A percentile compares a stretch with the other conserved stretches of the same genome.
phyloP scores from a whole-genome alignment of 495 filamentous ascomycete genomes.

The Hypoxylon lenormandii region DNA sequence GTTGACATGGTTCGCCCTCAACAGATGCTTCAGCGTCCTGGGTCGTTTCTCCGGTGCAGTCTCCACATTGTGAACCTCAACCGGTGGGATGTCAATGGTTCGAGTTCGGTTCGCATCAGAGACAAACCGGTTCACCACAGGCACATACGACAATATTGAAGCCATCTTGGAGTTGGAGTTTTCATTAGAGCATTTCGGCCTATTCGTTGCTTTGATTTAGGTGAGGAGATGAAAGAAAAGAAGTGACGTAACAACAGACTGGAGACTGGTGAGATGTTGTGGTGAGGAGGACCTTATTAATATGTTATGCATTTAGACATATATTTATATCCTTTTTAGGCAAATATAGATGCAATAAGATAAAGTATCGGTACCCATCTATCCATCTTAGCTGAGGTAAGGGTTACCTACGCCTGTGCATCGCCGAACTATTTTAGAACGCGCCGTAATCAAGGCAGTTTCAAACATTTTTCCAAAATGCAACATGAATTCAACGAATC shows the following conservation, averaged over 20 bases:
- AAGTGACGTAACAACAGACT: slow-evolving; percentile 23
- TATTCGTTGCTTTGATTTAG: slow-evolving; percentile 1
- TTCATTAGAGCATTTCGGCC: slow-evolving; percentile 21
- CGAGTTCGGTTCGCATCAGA: slow-evolving; percentile 37
- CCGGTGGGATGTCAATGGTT: slow-evolving; percentile 73
- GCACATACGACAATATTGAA: slow-evolving; percentile 63
- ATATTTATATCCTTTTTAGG: not conserved
- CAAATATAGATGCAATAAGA: not conserved
- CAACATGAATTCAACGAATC: slow-evolving; percentile 48
- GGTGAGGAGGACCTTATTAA: slow-evolving; percentile 9
- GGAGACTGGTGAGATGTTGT: not conserved
- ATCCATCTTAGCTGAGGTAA: not conserved
- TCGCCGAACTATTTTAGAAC: slow-evolving; percentile 8
- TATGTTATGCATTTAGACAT: slow-evolving; percentile 20
- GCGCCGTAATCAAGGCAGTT: not conserved
- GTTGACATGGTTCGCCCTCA: slow-evolving; percentile 91
- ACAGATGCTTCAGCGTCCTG: slow-evolving; percentile 85
- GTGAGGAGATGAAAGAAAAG: slow-evolving; percentile 21
- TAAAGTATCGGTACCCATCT: not conserved
- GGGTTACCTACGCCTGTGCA: slow-evolving; percentile 19
- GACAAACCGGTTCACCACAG: slow-evolving; percentile 61
- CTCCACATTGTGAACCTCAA: slow-evolving; percentile 82
- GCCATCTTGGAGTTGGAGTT: slow-evolving; percentile 51
- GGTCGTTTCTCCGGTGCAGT: slow-evolving; percentile 79
- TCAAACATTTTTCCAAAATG: slow-evolving; percentile 19